These are phyloP conservation scores for Bauhinia variegata DNA, from an alignment of 306 rosid genomes.

Conservation along the genomic window DNA sequence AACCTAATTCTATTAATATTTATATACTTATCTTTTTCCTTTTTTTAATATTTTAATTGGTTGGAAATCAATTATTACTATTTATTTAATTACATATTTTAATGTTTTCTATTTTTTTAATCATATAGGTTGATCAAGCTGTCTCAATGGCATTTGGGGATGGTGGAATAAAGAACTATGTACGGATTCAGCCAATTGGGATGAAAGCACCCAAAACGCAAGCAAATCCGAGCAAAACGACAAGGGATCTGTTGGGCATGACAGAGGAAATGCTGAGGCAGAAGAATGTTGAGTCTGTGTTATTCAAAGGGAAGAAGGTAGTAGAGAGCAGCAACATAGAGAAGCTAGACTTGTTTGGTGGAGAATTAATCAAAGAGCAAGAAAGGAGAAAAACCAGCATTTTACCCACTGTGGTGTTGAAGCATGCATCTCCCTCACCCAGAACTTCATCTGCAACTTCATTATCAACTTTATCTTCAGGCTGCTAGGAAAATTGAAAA, in stretches of 20 bases:
- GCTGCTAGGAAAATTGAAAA: constrained; percentile 14
- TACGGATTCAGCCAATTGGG: constrained; percentile 76
- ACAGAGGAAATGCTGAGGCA: constrained; percentile 69
- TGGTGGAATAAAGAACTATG: constrained; percentile 62
- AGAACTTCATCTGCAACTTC: constrained; percentile 93
- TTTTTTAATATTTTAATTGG: not conserved
- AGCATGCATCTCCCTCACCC: constrained; percentile 69
- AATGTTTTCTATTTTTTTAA: not conserved
- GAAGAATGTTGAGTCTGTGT: constrained; percentile 72
- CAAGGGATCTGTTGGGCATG: constrained; percentile 47
- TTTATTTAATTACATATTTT: constrained; percentile 19
- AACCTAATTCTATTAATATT: not conserved
- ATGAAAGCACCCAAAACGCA: constrained; percentile 33
- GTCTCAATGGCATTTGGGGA: constrained; percentile 90
- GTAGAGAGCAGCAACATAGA: constrained; percentile 64
- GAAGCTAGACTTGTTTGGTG: constrained; percentile 66
- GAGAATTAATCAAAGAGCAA: constrained; percentile 70
- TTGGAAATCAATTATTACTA: constrained; percentile 42
- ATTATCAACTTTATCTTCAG: constrained; percentile 67
- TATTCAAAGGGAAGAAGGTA: constrained; percentile 75
- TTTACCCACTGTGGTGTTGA: constrained; percentile 67
- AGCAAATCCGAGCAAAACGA: constrained; percentile 37
- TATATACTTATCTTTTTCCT: not conserved
- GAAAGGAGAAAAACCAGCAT: constrained; percentile 76
- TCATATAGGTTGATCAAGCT: constrained; percentile 85